A percentile compares a stretch with the other conserved stretches of the same genome.
These are phyloP conservation scores for Penicillium paradoxum DNA, from an alignment of 495 filamentous ascomycete genomes.

Conservation along the genomic window DNA sequence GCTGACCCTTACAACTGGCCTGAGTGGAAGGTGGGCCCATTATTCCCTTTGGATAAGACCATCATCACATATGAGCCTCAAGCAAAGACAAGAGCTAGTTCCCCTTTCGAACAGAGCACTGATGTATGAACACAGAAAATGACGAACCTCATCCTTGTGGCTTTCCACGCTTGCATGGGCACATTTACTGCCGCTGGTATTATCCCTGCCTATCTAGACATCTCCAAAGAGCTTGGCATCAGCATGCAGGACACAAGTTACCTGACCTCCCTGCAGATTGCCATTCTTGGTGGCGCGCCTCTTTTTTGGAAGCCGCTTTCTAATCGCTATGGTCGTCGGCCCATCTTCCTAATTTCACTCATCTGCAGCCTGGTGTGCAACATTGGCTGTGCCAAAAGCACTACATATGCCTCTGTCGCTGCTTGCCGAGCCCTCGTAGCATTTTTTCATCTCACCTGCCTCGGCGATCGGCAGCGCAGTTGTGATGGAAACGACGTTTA, in stretches of 20 bases:
- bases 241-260: constrained; percentile 43
- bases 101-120: not conserved
- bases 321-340: constrained; percentile 51
- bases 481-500: constrained; percentile 48
- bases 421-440: constrained; percentile 45
- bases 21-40: constrained; percentile 45
- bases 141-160: constrained; percentile 47
- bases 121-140: constrained; percentile 43
- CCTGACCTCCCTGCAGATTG: constrained; percentile 48
- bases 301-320: constrained; percentile 55
- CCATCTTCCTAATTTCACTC: constrained; percentile 46
- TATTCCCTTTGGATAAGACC: not conserved
- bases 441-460: constrained; percentile 50
- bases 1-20: constrained; percentile 57
- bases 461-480: constrained; percentile 50
- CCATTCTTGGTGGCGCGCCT: constrained; percentile 44
- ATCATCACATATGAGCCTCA: not conserved
- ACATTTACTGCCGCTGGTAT: constrained; percentile 52
- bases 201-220: constrained; percentile 46
- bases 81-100: not conserved
- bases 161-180: constrained; percentile 52
- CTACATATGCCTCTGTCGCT: constrained; percentile 37
- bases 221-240: constrained; percentile 39
- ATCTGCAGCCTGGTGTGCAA: constrained; percentile 42
- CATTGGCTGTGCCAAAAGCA: constrained; percentile 40